A percentile compares a stretch with the other conserved stretches of the same genome.
Evolutionary conservation across 1,284 basidiomycete species (phyloP).

Genomic region (Binderoboletus segoi): DNA sequence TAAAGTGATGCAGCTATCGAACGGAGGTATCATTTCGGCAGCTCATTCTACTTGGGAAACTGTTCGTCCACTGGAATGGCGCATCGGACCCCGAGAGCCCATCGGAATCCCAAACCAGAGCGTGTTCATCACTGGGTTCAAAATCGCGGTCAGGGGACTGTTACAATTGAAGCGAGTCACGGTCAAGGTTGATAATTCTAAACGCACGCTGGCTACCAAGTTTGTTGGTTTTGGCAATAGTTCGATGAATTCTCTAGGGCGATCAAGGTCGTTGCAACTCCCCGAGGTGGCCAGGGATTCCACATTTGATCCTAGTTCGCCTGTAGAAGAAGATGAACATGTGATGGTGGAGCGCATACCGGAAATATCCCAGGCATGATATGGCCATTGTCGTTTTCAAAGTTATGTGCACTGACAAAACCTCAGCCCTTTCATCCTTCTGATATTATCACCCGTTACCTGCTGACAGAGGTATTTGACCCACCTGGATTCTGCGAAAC

Average conservation of each 20-base stretch:
- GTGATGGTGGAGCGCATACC: neutral
- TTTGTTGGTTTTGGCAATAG: neutral
- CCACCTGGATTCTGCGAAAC: neutral
- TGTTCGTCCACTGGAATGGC: neutral
- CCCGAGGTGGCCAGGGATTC: too few species aligned
- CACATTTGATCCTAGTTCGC: too few species aligned
- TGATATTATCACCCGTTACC: neutral
- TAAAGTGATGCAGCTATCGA: neutral
- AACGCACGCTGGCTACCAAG: neutral
- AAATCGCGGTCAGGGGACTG: constrained; percentile 2
- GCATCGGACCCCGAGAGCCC: neutral
- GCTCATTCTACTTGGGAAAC: neutral
- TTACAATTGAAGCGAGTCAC: neutral
- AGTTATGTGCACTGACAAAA: neutral
- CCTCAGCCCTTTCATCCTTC: neutral
- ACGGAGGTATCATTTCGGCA: neutral
- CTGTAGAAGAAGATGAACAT: neutral
- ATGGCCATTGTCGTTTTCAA: neutral
- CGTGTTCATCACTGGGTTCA: constrained; percentile 9
- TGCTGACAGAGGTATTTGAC: neutral
- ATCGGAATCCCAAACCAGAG: neutral
- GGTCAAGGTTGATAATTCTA: neutral
- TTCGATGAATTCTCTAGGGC: neutral
- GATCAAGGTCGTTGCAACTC: neutral
- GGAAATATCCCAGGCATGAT: neutral